phyloP scores from a whole-genome alignment of 2,329 filamentous ascomycete species.

The Sordariomycetes sp. region DNA sequence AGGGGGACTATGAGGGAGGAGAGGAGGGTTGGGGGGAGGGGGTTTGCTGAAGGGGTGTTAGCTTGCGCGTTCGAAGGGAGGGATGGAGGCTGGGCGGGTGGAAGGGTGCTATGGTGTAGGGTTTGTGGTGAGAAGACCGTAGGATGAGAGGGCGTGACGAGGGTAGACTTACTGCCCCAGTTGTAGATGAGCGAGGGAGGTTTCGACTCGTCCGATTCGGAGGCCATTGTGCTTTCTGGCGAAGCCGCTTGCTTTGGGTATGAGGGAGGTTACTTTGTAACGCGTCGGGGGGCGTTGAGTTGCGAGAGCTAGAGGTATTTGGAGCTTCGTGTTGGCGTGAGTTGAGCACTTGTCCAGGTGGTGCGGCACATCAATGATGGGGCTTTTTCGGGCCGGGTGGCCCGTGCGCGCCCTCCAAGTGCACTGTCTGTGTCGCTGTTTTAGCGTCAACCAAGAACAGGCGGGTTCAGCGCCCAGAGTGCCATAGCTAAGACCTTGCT shows the following conservation, averaged over 20 bases:
- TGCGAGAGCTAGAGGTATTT: not conserved
- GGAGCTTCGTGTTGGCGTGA: not conserved
- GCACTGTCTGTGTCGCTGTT: not conserved
- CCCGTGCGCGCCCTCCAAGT: not conserved
- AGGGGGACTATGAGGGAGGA: slow-evolving; percentile 42
- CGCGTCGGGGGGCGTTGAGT: not conserved
- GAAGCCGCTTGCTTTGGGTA: not conserved
- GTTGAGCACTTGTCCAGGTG: not conserved
- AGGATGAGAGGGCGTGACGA: too few species aligned
- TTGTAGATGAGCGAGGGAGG: slow-evolving; percentile 12
- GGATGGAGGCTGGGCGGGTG: slow-evolving; percentile 1
- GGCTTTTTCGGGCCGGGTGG: not conserved
- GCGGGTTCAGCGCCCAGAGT: not conserved
- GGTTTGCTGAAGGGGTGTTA: slow-evolving; percentile 25
- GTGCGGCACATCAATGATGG: too few species aligned
- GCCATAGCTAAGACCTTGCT: too few species aligned
- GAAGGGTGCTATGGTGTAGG: not conserved
- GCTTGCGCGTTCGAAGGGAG: not conserved
- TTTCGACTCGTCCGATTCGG: not conserved
- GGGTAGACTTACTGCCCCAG: slow-evolving; percentile 33
- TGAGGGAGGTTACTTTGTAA: not conserved
- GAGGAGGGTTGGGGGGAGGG: slow-evolving; percentile 39
- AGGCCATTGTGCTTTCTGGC: not conserved
- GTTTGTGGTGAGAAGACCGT: not conserved
- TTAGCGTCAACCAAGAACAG: not conserved